Base-by-base conservation (phyloP, 768 basidiomycete genomes). In the Macrolepiota dolichaula region DNA sequence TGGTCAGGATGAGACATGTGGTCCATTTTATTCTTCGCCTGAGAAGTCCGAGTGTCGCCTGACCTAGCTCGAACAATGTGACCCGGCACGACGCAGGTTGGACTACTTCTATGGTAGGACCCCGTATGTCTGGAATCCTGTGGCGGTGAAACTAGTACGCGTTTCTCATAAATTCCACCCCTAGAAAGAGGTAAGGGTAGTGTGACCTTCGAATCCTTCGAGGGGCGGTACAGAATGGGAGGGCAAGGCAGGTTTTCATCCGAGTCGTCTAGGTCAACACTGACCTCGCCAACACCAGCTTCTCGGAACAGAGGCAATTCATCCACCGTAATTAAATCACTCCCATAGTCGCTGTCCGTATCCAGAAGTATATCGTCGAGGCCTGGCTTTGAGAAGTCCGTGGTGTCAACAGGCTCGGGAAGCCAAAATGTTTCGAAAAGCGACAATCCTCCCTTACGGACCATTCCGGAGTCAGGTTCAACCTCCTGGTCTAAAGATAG, bases 1-100 rank as follows among this genome's bases (percentile, higher is more conserved):
- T 35, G 1, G 47, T 24, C 32, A 38, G n/a, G 46, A 38, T 55
- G 17, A 35, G 27, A 19, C 59, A 61, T 61, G 52, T 54, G 52
- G 52, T 55, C 22, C 32, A 9, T 38, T 12, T 38, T 15, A 55
- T 32, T 35, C 42, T 61, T 61, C 36, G 19, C 59, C 35, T 47
- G 59, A 35, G 53, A 61, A 54, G 44, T 37, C 38, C 59, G n/a
- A 35, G 17, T 53, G 51, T 36, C 59, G 59, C 38, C 52, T 61
- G 59, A 61, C 59, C 46, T 12, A 25, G 32, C 11, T 61, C 37
- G 52, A 35, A 36, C 44, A 49, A 44, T 38, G 44, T 61, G 46
- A 55, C 42, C 29, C 49, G 42, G n/a, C 35, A 49, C 4, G 22
- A 37, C n/a, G 37, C 13, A 11, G 12, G 9, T 19, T 15, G 6